Conservation (phyloP, 768 basidiomycete species). For the Boletus coccyginus region DNA sequence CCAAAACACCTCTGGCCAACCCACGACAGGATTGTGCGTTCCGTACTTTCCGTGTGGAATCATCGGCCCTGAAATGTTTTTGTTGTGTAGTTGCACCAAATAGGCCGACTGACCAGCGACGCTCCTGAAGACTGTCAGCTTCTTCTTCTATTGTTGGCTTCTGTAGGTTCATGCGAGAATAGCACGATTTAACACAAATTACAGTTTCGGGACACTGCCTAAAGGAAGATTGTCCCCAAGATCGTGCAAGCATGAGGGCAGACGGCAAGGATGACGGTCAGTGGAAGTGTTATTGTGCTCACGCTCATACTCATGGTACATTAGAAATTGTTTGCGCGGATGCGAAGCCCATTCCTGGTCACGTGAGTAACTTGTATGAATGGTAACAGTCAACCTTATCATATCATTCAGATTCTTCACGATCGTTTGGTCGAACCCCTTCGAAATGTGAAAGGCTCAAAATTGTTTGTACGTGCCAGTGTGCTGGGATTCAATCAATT, state of each 20-base stretch:
- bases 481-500: background rate
- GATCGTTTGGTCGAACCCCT: constrained; percentile 18
- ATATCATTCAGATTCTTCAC: constrained; percentile 18
- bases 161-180: too few species aligned
- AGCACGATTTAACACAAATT: background rate
- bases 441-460: constrained; percentile 14
- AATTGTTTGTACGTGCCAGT: constrained; percentile 15
- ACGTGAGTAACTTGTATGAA: constrained; percentile 10
- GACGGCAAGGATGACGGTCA: constrained; percentile 50
- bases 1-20: constrained; percentile 40
- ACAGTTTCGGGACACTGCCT: constrained; percentile 24
- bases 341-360: constrained; percentile 21
- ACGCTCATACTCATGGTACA: background rate
- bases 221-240: constrained; percentile 7
- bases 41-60: background rate
- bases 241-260: constrained; percentile 39
- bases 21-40: constrained; percentile 42
- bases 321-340: constrained; percentile 22
- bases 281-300: background rate
- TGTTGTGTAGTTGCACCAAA: constrained; percentile 34
- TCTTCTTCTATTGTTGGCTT: constrained; percentile 55
- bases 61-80: background rate
- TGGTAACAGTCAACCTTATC: background rate
- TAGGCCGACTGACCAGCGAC: constrained; percentile 40
- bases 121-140: constrained; percentile 43